Evolutionary conservation across 2,329 filamentous ascomycete species (phyloP), one percentile per base, ranked within the genome.

Genomic region (Xylaria polymorpha): DNA sequence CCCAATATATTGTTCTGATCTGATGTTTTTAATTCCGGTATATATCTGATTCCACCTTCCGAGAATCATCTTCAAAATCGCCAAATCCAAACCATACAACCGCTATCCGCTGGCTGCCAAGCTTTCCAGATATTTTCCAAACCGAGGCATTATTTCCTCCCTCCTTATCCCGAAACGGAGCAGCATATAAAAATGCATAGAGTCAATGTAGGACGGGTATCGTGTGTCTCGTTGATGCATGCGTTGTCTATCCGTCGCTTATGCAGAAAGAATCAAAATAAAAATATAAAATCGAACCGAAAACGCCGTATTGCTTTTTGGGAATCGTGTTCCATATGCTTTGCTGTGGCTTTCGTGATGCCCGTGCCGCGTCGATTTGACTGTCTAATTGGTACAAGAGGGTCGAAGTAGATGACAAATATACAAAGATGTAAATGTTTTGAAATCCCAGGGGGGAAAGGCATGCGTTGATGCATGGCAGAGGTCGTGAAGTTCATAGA

Each of bases 191-290:
- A 61, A 58, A 61, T 64, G 50, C 64, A 61, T 20, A 32, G 60
- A 53, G 50, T 60, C 39, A 63, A 63, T 46, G 58, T 55, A 37
- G n/a, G 61, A 46, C 51, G 58, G 66, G 66, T 70, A 62, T 69
- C 69, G 62, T 66, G 35, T 58, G 37, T 61, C 50, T 66, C 66
- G 56, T 70, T 20, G 50, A 64, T 68, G 59, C 57, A 66, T 56
- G 61, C 58, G 37, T 59, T 60, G 62, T 71, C 69, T 66, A 71
- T 66, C 59, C 35, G 53, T 67, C 65, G 68, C 65, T 70, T 50
- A 61, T 66, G 66, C 59, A 66, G 6, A 46, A 55, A 63, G 22
- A 60, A 68, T 37, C 32, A 44, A 18, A 61, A 60, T 10, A 41
- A 51, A 37, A 66, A 39, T 20, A 29, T 61, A 59, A 57, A 46